Evolutionary conservation across 306 rosid genomes (phyloP), one percentile per base, ranked within the genome.

Genomic region (Corylus americana): DNA sequence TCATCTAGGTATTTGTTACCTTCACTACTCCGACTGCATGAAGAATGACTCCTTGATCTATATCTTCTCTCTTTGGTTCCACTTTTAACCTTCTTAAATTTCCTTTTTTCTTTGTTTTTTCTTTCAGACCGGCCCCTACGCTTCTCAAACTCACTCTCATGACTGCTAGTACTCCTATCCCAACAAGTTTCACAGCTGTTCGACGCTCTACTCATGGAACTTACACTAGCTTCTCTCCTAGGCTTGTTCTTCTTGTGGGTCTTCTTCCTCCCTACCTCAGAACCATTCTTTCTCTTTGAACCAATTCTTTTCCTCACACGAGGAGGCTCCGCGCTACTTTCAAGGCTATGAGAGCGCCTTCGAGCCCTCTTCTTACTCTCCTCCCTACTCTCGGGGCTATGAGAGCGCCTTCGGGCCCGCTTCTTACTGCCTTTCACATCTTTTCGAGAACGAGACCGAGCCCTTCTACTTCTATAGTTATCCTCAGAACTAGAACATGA

Each of bases 21-120:
- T 84, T 89, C 82, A 72, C 82, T 77, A 44, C 29, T 45, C 31
- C 18, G 74, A 81, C 91, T 81, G 66, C 63, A 55, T 7, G 85
- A 78, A 48, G 97, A 88, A 87, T 63, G 78, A 80, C 91, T 94
- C 85, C 85, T 72, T 44, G 95, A 86, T 76, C 89, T 84, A 75
- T 87, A 84, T 70, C 91, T 87, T 73, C 85, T 81, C 82, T 71
- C 85, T 75, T 78, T 80, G 54, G 55, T 82, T 77, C 77, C 76
- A 69, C 78, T 78, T 73, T 75, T 85, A 77, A 82, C 85, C 88
- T 82, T 80, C 53, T 67, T 81, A 70, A 13, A 61, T 70, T 73
- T 82, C 78, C 67, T 85, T 80, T 73, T 80, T 25, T 69, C 88
- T 73, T 77, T 86, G 73, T 80, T 82, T 74, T 77, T 88, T 87